Evolutionary conservation across 2,329 filamentous ascomycete species (phyloP).

Genomic region (Bipolaris bicolor): DNA sequence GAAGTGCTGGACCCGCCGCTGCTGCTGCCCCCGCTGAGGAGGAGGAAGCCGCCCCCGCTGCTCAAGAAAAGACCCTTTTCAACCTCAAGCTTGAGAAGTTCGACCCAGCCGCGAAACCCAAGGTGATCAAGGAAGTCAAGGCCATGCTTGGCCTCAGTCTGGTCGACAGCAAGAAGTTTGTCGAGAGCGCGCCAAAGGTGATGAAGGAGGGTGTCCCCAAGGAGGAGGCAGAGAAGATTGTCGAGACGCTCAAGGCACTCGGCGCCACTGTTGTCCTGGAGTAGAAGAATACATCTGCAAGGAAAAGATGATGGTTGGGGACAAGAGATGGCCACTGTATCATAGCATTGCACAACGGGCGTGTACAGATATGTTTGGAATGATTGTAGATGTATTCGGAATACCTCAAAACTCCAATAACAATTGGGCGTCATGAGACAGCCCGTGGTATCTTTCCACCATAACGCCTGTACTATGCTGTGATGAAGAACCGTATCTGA

Average conservation of each 20-base stretch:
- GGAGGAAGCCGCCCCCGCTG: constrained; percentile 85
- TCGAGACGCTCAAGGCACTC: constrained; percentile 90
- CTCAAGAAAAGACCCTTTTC: constrained; percentile 95
- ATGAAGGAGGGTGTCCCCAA: constrained; percentile 99
- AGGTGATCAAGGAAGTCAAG: constrained; percentile 99
- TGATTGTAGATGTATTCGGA: constrained; percentile 42
- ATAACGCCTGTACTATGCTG: constrained; percentile 37
- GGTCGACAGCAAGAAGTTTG: constrained; percentile 99
- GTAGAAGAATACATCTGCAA: constrained; percentile 56
- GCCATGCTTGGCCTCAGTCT: constrained; percentile 89
- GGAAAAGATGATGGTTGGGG: constrained; percentile 1
- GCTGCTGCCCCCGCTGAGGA: constrained; percentile 72
- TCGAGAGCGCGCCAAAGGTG: constrained; percentile 95
- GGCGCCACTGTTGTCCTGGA: constrained; percentile 92
- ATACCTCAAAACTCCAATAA: constrained; percentile 18
- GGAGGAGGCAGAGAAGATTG: constrained; percentile 99
- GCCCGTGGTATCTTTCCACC: constrained; percentile 41
- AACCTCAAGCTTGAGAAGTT: constrained; percentile 92
- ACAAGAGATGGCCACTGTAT: constrained; percentile 33
- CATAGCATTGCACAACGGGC: constrained; percentile 42
- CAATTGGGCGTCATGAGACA: constrained; percentile 24
- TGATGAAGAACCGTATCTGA: background rate
- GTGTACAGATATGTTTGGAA: constrained; percentile 49
- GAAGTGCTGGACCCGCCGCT: constrained; percentile 61
- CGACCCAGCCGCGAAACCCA: constrained; percentile 88